phyloP scores from a whole-genome alignment of 768 basidiomycete species.

The Galerina sulciceps region DNA sequence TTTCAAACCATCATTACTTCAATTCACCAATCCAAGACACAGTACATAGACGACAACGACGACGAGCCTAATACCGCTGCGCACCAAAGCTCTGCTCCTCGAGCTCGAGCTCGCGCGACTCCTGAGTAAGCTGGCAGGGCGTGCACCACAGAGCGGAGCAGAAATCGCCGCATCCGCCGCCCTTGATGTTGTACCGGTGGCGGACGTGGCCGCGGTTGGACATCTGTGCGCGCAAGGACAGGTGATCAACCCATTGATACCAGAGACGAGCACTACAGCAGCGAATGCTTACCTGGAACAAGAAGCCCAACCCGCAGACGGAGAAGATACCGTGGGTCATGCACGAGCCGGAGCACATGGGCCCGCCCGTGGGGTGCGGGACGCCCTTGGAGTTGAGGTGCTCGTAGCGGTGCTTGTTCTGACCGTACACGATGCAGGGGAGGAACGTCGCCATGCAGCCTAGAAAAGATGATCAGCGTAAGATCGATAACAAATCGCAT shows the following conservation, averaged over 20 bases:
- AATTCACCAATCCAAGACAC: too few relatives aligned
- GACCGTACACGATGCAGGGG: slow-evolving; percentile 45
- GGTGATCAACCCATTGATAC: background rate
- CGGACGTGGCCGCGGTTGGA: slow-evolving; percentile 42
- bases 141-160: slow-evolving; percentile 42
- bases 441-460: slow-evolving; percentile 39
- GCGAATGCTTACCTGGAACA: slow-evolving; percentile 38
- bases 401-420: slow-evolving; percentile 44
- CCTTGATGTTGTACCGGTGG: slow-evolving; percentile 49
- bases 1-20: too few relatives aligned
- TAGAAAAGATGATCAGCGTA: slow-evolving; percentile 14
- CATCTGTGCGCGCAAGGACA: slow-evolving; percentile 23
- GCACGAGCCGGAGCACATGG: slow-evolving; percentile 37
- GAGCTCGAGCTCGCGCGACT: slow-evolving; percentile 47
- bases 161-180: slow-evolving; percentile 46
- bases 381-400: slow-evolving; percentile 37
- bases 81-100: slow-evolving; percentile 44
- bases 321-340: slow-evolving; percentile 32
- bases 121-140: slow-evolving; percentile 54
- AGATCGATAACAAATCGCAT: background rate
- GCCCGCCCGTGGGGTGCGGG: slow-evolving; percentile 41
- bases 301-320: slow-evolving; percentile 36
- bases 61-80: slow-evolving; percentile 12
- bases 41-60: too few relatives aligned
- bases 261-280: background rate